A percentile compares a stretch with the other conserved stretches of the same genome.
These are phyloP conservation scores for Pulveroboletus frians DNA, from an alignment of 768 basidiomycete species.

Conservation along the genomic window DNA sequence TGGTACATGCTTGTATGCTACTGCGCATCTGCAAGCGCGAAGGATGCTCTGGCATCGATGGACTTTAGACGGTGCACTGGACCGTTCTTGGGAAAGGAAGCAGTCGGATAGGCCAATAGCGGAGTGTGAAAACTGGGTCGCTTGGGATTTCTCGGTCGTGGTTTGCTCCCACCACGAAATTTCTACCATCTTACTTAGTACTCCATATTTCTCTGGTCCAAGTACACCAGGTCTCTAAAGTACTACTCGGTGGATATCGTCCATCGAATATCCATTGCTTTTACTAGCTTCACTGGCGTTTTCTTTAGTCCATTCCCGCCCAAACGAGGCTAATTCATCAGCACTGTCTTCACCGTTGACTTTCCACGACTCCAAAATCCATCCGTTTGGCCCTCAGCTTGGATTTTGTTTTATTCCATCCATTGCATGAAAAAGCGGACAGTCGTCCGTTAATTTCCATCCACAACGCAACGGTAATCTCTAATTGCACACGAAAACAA, in stretches of 20 bases:
- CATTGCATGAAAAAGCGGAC: slow-evolving; percentile 31
- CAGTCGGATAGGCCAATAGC: slow-evolving; percentile 14
- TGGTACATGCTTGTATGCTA: slow-evolving; percentile 14
- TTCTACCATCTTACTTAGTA: slow-evolving; percentile 37
- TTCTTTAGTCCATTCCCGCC: slow-evolving; percentile 23
- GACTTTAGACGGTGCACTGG: neutral
- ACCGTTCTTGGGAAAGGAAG: slow-evolving; percentile 23
- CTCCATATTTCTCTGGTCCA: slow-evolving; percentile 33
- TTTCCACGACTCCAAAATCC: slow-evolving; percentile 26
- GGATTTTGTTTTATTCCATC: slow-evolving; percentile 21
- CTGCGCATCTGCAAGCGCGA: slow-evolving; percentile 1
- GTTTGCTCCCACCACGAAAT: slow-evolving; percentile 29
- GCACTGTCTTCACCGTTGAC: slow-evolving; percentile 19
- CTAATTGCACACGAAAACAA: slow-evolving; percentile 60
- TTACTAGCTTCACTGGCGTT: slow-evolving; percentile 15
- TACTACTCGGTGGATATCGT: slow-evolving; percentile 29
- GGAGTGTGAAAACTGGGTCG: slow-evolving; percentile 30
- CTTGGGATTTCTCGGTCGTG: slow-evolving; percentile 22
- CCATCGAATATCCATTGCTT: slow-evolving; percentile 31
- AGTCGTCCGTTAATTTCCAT: slow-evolving; percentile 31
- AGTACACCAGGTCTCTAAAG: slow-evolving; percentile 33
- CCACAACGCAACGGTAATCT: slow-evolving; percentile 56
- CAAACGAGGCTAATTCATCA: slow-evolving; percentile 30
- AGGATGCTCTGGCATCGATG: neutral
- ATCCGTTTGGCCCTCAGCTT: slow-evolving; percentile 15